Conservation (phyloP, 2,329 filamentous ascomycete genomes). For the Penicillium hesseltinei region DNA sequence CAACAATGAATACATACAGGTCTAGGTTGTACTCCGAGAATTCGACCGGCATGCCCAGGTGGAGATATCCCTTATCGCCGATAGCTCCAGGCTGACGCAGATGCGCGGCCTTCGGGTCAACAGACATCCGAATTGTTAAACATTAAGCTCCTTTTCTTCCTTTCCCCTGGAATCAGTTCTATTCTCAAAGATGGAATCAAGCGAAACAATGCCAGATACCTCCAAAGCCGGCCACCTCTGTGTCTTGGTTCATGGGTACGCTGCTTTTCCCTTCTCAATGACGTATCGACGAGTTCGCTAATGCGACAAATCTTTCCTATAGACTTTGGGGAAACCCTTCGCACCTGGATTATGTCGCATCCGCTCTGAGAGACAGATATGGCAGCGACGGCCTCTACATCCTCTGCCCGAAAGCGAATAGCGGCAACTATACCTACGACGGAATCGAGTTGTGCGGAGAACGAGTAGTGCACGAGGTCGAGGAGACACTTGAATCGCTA, state of each 20-base stretch:
- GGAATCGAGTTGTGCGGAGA: slow-evolving; percentile 69
- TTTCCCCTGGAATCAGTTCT: not conserved
- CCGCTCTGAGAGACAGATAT: slow-evolving; percentile 51
- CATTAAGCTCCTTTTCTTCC: not conserved
- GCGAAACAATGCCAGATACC: slow-evolving; percentile 9
- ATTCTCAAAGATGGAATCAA: not conserved
- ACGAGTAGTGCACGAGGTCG: slow-evolving; percentile 62
- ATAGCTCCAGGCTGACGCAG: slow-evolving; percentile 8
- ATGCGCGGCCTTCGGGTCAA: slow-evolving; percentile 6
- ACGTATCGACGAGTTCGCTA: slow-evolving; percentile 6
- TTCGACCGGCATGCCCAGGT: not conserved
- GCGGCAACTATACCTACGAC: slow-evolving; percentile 61
- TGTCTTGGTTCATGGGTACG: slow-evolving; percentile 62
- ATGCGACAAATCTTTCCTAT: slow-evolving; percentile 9
- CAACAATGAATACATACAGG: not conserved
- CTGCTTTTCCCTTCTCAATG: slow-evolving; percentile 9
- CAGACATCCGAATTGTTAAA: not conserved
- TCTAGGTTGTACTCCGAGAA: too few relatives aligned
- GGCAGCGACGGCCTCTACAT: slow-evolving; percentile 54
- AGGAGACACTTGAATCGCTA: slow-evolving; percentile 55
- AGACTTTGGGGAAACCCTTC: slow-evolving; percentile 62
- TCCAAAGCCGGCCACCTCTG: slow-evolving; percentile 53
- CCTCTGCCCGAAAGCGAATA: slow-evolving; percentile 56
- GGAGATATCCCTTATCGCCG: slow-evolving; percentile 5
- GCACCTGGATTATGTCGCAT: slow-evolving; percentile 56